Conservation (phyloP, 164 flowering plant species). For the Berberis thunbergii region DNA sequence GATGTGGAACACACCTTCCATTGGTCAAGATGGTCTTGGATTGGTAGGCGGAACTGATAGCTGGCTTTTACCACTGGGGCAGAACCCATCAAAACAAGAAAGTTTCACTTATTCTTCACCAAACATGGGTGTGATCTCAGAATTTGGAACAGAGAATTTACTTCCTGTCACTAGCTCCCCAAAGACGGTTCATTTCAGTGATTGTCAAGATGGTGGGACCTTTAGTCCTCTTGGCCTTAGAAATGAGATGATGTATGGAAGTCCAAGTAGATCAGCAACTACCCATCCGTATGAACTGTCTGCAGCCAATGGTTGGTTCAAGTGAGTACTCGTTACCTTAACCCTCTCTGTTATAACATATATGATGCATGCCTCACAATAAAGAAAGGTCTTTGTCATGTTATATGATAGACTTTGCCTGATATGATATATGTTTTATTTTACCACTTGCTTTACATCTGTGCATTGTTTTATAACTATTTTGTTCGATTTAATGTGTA, state of each 20-base stretch:
- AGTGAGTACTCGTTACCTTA: slow-evolving; percentile 35
- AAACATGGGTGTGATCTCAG: slow-evolving; percentile 39
- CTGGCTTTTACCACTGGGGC: slow-evolving; percentile 59
- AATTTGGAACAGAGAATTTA: slow-evolving; percentile 39
- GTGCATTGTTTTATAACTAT: too few relatives aligned
- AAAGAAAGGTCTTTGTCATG: too few relatives aligned
- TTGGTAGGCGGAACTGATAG: slow-evolving; percentile 49
- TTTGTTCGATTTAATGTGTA: too few relatives aligned
- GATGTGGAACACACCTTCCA: slow-evolving; percentile 82
- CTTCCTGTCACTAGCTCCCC: slow-evolving; percentile 33
- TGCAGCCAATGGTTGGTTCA: slow-evolving; percentile 54
- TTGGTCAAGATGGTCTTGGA: slow-evolving; percentile 72
- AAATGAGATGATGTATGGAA: slow-evolving; percentile 42
- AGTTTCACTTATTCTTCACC: slow-evolving; percentile 31
- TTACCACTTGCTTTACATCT: too few relatives aligned
- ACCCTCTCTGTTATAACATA: background rate
- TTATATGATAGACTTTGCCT: too few relatives aligned
- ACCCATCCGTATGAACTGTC: slow-evolving; percentile 36
- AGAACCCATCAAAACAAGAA: slow-evolving; percentile 38
- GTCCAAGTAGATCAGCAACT: slow-evolving; percentile 32
- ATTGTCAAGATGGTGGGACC: slow-evolving; percentile 38
- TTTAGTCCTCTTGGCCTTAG: slow-evolving; percentile 23
- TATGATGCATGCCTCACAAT: too few relatives aligned
- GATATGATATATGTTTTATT: too few relatives aligned
- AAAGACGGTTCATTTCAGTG: slow-evolving; percentile 32